phyloP scores from a whole-genome alignment of 768 basidiomycete species.

The Cyclocybe cylindracea region DNA sequence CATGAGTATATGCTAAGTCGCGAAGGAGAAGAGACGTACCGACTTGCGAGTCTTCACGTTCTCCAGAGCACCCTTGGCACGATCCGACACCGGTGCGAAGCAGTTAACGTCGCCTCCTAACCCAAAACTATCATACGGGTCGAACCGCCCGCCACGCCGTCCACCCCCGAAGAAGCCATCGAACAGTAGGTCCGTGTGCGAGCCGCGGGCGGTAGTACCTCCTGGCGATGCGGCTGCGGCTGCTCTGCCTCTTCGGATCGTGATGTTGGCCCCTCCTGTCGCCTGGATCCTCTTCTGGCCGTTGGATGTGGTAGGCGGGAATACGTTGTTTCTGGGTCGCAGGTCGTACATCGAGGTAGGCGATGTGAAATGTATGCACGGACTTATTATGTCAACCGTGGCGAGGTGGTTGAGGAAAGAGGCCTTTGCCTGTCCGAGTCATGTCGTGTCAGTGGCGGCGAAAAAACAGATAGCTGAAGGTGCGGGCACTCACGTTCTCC shows the following conservation, averaged over 20 bases:
- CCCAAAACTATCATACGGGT: not conserved
- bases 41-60: constrained; percentile 27
- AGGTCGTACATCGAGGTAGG: too few relatives aligned
- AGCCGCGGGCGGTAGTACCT: too few relatives aligned
- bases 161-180: not conserved
- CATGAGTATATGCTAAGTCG: not conserved
- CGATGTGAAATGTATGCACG: too few relatives aligned
- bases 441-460: not conserved
- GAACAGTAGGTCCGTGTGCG: too few relatives aligned
- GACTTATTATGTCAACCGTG: constrained; percentile 27
- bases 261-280: too few relatives aligned
- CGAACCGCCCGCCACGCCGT: not conserved
- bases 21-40: constrained; percentile 9
- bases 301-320: too few relatives aligned
- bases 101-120: constrained; percentile 14
- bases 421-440: constrained; percentile 17
- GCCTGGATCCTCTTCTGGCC: too few relatives aligned
- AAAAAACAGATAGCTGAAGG: not conserved
- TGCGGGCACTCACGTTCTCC: constrained; percentile 5
- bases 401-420: constrained; percentile 24
- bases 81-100: constrained; percentile 10
- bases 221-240: too few relatives aligned
- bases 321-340: too few relatives aligned
- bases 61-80: constrained; percentile 8
- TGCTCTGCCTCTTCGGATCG: too few relatives aligned